Conservation (phyloP, 2,329 filamentous ascomycete species). For the Aspergillus sp. region DNA sequence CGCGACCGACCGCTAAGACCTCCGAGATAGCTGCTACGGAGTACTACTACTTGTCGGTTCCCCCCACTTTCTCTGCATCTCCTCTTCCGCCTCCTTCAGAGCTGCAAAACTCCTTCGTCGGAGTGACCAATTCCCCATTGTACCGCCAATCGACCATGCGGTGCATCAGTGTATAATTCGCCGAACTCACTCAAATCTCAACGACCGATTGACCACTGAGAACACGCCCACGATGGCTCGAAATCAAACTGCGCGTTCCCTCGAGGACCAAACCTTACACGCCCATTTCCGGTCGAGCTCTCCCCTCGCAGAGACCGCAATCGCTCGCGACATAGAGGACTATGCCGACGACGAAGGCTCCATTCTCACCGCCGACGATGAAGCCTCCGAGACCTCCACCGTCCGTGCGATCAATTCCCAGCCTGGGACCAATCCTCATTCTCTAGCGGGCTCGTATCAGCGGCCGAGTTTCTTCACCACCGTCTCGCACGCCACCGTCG, state of each 20-base stretch:
- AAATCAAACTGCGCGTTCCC: conserved; percentile 22
- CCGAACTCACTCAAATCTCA: neutral
- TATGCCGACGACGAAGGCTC: conserved; percentile 56
- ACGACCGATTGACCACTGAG: neutral
- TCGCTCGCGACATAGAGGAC: conserved; percentile 65
- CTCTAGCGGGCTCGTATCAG: conserved; percentile 66
- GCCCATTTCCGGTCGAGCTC: conserved; percentile 56
- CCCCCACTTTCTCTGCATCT: neutral
- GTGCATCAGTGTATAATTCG: neutral
- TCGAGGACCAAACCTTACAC: conserved; percentile 29
- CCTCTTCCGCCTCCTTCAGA: neutral
- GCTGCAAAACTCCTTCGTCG: neutral
- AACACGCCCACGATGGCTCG: conserved; percentile 23
- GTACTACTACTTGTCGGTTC: neutral
- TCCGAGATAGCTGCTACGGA: no score
- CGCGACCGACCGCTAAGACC: no score
- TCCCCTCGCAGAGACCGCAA: conserved; percentile 63
- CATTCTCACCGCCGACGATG: conserved; percentile 33
- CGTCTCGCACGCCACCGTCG: conserved; percentile 66
- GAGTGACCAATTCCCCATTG: neutral
- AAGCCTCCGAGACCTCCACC: conserved; percentile 40
- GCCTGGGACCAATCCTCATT: conserved; percentile 38
- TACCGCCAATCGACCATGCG: neutral
- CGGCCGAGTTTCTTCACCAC: conserved; percentile 75
- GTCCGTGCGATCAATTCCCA: conserved; percentile 40